Evolutionary conservation across 2,329 filamentous ascomycete genomes (phyloP), one percentile per base, ranked within the genome.

Genomic region (Helotiales sp.): DNA sequence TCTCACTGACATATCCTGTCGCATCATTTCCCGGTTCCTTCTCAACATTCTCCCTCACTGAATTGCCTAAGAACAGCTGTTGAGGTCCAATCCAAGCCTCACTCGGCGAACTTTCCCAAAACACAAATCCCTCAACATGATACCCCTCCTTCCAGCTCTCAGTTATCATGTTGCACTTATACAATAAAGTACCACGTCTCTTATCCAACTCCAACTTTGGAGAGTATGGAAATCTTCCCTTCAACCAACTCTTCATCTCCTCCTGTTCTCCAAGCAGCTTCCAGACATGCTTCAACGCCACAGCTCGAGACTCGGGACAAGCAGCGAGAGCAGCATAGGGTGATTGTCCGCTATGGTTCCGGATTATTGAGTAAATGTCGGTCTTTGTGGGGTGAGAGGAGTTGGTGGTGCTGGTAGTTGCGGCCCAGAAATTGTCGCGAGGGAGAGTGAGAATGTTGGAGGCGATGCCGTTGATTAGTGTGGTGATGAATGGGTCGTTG

Each of bases 271-370:
- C 2, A 7, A 56, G 31, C 17, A 38, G 15, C 5, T 24, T 38
- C 1, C 15, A 5, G 1, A 52, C 5, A 17, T 56, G 47, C 54
- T 56, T 56, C 3, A 56, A 22, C 12, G 54, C 54, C 13, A 56
- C 29, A 7, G 29, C 19, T 36, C 25, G 30, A 12, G 47, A 51
- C 12, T 56, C 54, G 17, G 27, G 2, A 46, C 54, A 56, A 2
- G 19, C 48, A 6, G 1, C 10, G 7, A 52, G 30, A n/a, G 12
- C 38, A 27, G 54, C 30, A 13, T 52, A 56, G 15, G 54, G 38
- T 3, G 54, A 47, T 5, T 8, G 9, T 12, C 2, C 19, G 19
- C 19, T 15, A 15, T 6, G 6, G 22, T 24, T 25, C 38, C 19
- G 10, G 5, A 24, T 42, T 5, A 42, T 5, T 2, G 36, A n/a